Conservation (phyloP, 805 yeast species). For the Grigorovia yakushimaensis region DNA sequence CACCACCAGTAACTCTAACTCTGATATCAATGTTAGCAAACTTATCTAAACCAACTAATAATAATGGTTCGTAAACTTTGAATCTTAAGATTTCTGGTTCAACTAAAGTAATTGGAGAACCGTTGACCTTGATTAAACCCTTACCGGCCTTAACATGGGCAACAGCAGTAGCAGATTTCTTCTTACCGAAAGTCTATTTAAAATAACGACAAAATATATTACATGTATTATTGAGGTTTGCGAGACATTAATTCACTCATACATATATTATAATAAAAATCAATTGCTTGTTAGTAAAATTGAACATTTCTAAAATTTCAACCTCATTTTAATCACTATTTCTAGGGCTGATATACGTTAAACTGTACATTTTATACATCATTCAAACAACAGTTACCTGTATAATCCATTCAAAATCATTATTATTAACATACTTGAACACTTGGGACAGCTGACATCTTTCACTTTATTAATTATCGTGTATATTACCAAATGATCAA, state of each 20-base stretch:
- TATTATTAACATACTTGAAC: constrained; percentile 35
- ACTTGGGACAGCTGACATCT: constrained; percentile 72
- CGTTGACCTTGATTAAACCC: constrained; percentile 98
- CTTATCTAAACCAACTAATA: constrained; percentile 97
- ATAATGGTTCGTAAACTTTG: constrained; percentile 99
- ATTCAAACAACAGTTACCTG: background rate
- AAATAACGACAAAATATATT: background rate
- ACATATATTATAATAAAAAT: too few species aligned
- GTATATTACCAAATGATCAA: background rate
- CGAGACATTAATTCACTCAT: too few species aligned
- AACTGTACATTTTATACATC: background rate
- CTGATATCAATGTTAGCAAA: constrained; percentile 97
- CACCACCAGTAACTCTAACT: constrained; percentile 99
- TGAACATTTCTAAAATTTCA: background rate
- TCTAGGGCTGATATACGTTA: background rate
- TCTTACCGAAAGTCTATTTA: constrained; percentile 93
- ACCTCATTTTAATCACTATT: background rate
- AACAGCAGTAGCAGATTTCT: constrained; percentile 99
- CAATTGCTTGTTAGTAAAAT: background rate
- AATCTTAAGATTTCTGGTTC: constrained; percentile 98
- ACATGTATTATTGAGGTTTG: too few species aligned
- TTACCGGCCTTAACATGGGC: constrained; percentile 99
- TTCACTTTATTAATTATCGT: constrained; percentile 7
- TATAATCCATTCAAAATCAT: too few species aligned
- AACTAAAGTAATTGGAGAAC: constrained; percentile 97